Percentiles rank a stretch among this genome's conserved stretches.
phyloP scores from a whole-genome alignment of 495 filamentous ascomycete genomes.

The Podospora tetraspora region DNA sequence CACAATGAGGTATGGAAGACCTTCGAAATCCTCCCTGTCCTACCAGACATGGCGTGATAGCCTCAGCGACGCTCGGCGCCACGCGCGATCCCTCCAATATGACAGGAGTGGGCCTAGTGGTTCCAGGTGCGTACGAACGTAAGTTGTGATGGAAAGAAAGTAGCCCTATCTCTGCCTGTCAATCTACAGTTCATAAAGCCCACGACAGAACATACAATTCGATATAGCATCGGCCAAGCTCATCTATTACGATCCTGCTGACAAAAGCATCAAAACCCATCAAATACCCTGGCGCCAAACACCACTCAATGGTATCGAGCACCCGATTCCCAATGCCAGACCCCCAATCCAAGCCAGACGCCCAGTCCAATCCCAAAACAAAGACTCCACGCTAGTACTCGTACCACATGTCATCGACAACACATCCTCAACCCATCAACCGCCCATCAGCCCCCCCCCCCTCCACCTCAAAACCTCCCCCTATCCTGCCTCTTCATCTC shows the following conservation, averaged over 20 bases:
- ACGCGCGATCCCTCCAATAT: neutral
- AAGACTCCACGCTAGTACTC: neutral
- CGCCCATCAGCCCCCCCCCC: neutral
- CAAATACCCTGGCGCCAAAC: neutral
- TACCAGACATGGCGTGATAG: neutral
- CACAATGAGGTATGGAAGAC: neutral
- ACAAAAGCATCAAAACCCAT: neutral
- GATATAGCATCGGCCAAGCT: neutral
- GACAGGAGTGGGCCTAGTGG: neutral
- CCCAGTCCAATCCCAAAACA: neutral
- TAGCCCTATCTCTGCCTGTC: too few species aligned
- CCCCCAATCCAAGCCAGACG: neutral
- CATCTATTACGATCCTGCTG: neutral
- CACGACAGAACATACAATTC: neutral
- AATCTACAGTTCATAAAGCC: too few species aligned
- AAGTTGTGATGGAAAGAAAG: too few species aligned
- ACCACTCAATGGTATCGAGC: neutral
- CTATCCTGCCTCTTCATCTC: slow-evolving; percentile 17
- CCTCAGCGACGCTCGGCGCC: neutral
- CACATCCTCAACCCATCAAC: neutral
- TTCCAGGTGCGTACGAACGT: neutral
- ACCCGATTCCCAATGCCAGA: neutral
- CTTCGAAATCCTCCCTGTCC: neutral
- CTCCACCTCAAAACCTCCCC: slow-evolving; percentile 3
- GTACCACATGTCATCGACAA: neutral